phyloP scores from a whole-genome alignment of 257 asterid genomes.

The Anisodus acutangulus region DNA sequence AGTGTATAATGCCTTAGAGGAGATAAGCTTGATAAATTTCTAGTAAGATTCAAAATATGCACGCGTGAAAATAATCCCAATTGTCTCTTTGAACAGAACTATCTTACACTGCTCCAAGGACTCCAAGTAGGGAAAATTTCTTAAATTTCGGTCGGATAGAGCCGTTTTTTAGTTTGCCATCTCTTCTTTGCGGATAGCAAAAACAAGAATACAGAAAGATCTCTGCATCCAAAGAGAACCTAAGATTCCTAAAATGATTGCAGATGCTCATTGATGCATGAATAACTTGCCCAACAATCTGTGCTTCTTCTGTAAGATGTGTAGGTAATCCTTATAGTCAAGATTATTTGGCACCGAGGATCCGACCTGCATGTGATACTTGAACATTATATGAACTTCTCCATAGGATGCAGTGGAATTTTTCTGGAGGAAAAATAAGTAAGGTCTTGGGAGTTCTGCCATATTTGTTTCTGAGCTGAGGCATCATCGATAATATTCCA shows the following conservation, averaged over 20 bases:
- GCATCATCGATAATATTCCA: background rate
- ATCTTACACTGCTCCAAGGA: background rate
- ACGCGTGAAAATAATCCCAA: background rate
- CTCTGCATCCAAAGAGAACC: background rate
- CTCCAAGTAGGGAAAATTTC: background rate
- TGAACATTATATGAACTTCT: background rate
- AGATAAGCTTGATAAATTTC: too few species aligned
- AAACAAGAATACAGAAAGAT: background rate
- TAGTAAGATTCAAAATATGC: background rate
- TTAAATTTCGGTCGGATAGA: background rate
- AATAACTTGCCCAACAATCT: background rate
- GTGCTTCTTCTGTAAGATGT: conserved; percentile 3
- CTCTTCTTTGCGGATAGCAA: background rate
- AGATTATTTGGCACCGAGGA: conserved; percentile 6
- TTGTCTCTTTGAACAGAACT: background rate
- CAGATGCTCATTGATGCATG: background rate
- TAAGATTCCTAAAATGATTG: background rate
- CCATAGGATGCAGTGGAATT: background rate
- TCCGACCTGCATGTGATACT: background rate
- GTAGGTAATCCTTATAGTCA: background rate
- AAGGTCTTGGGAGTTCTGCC: background rate
- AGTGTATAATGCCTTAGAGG: too few species aligned
- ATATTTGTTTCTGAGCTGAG: background rate
- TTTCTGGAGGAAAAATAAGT: background rate
- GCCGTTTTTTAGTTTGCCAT: background rate